Base-by-base conservation (phyloP, 176 grass and related monocot genomes). In the Pontederia paniculata region DNA sequence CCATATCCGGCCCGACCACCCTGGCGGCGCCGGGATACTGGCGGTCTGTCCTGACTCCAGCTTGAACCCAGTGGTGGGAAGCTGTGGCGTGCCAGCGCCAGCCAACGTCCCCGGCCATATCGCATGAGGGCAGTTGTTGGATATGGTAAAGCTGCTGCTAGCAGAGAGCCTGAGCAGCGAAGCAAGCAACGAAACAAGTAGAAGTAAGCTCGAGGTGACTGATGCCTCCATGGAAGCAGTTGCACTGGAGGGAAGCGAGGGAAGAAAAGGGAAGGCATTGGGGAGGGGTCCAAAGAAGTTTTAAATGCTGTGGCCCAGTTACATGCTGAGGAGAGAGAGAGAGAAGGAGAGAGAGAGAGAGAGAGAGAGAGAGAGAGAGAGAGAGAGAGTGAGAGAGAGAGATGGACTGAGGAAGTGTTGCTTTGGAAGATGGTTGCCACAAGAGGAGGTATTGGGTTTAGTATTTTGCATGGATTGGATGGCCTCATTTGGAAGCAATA, bases 1-100 rank as follows among this genome's bases (percentile, higher is more conserved):
- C 91, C 91, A 97, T 25, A 97, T 9, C 48, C 86, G 70, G 13
- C 86, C 91, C 22, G 91, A 90, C 91, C 91, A 97, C n/a, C 71
- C 86, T 0, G 74, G n/a, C 49, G 78, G 71, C 12, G 77, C 91
- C n/a, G 74, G 64, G 17, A 97, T 63, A 55, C 55, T 70, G 21
- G 51, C 77, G 4, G 65, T 87, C 70, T 87, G 82, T 12, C 86
- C 82, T 0, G 71, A 25, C 47, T 89, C 82, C 4, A 97, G 83
- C 64, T 57, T 21, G 71, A 97, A 97, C 55, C 91, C 91, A 4
- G 86, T 89, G 44, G 77, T 81, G 2, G 82, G 49, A 9, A 97
- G 78, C 59, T 81, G 54, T 20, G 91, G 80, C 16, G 86, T 97
- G 44, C 86, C 91, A 2, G 86, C 77, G 16, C 91, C 86, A 11